These are phyloP conservation scores for Serendipita sp. DNA, from an alignment of 768 basidiomycete species.

Conservation along the genomic window DNA sequence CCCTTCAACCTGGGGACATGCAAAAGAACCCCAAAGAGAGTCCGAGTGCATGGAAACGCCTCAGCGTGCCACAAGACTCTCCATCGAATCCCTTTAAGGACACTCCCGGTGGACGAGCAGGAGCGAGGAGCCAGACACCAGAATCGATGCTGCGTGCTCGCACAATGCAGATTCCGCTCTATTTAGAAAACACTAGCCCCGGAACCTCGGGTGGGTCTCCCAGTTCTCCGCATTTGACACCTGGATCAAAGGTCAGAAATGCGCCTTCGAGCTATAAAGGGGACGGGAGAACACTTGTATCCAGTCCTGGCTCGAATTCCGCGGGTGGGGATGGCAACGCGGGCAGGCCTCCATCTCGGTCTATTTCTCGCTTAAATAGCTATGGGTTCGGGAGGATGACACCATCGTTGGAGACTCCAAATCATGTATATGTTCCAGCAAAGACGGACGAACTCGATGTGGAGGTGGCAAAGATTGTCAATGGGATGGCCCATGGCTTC, in stretches of 20 bases:
- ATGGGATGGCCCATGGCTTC: slow-evolving; percentile 62
- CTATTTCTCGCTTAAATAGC: slow-evolving; percentile 21
- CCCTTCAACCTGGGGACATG: not conserved
- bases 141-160: slow-evolving; percentile 45
- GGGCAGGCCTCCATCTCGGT: slow-evolving; percentile 8
- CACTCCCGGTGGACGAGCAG: not conserved
- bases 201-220: slow-evolving; percentile 22
- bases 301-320: not conserved
- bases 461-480: slow-evolving; percentile 61
- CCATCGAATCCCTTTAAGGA: slow-evolving; percentile 1
- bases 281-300: not conserved
- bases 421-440: slow-evolving; percentile 47
- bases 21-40: not conserved
- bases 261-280: slow-evolving; percentile 67
- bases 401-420: slow-evolving; percentile 37
- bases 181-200: slow-evolving; percentile 12
- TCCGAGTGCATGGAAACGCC: not conserved
- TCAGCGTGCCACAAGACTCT: not conserved
- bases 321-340: not conserved
- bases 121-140: slow-evolving; percentile 40
- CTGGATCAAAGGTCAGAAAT: slow-evolving; percentile 23
- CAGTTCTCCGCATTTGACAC: slow-evolving; percentile 19
- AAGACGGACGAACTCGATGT: slow-evolving; percentile 72
- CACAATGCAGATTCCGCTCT: slow-evolving; percentile 42
- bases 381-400: slow-evolving; percentile 38